These are phyloP conservation scores for Chenopodium suecicum DNA, from an alignment of 148 eudicot genomes.

Conservation along the genomic window DNA sequence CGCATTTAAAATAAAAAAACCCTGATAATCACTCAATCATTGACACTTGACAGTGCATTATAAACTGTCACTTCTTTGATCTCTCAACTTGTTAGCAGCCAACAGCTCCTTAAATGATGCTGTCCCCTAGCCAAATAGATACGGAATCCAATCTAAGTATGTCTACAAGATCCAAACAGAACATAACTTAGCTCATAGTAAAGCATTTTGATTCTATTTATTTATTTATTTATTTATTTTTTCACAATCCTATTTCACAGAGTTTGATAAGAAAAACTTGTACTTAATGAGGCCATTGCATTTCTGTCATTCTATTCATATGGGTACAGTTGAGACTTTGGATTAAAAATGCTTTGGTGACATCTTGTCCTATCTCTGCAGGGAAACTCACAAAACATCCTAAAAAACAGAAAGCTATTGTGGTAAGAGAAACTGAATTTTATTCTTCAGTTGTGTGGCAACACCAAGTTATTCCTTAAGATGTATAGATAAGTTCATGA, in stretches of 20 bases:
- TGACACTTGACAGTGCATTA: too few species aligned
- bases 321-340: background rate
- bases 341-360: background rate
- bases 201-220: background rate
- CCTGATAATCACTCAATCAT: too few species aligned
- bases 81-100: background rate
- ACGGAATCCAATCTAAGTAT: background rate
- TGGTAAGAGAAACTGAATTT: background rate
- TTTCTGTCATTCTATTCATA: background rate
- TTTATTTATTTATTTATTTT: too few species aligned
- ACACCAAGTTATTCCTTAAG: background rate
- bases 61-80: background rate
- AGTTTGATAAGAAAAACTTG: background rate
- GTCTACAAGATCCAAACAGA: background rate
- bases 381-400: background rate
- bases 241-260: background rate
- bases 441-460: background rate
- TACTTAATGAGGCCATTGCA: background rate
- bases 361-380: background rate
- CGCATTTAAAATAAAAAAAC: background rate
- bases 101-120: background rate
- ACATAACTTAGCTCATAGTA: background rate
- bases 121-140: background rate
- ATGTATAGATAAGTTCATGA: background rate
- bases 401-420: background rate